Evolutionary conservation across 2,329 filamentous ascomycete genomes (phyloP), one percentile per base, ranked within the genome.

Genomic region (Penicillium psychrosexuale): DNA sequence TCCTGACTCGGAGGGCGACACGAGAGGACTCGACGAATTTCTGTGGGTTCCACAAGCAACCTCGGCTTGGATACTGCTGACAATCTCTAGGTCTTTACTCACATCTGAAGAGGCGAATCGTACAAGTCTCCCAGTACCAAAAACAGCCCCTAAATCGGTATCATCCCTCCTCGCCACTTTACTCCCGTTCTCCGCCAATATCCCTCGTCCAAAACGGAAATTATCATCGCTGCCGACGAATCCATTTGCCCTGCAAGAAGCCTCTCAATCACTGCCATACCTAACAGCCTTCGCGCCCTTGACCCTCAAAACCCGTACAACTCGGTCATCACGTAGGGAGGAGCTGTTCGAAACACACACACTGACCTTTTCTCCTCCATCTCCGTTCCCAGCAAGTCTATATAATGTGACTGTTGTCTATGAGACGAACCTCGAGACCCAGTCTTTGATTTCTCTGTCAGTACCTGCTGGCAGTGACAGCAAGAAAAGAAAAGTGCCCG

Each of bases 261-360:
- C 61, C 22, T 58, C 64, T 0, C 83, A 91, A 56, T 83, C 88
- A 47, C 73, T 88, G 2, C 84, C 87, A 0, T 91, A 87, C 60
- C 78, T 92, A 0, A 82, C 87, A 43, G 78, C 87, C 8, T 91
- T 94, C 63, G 88, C 84, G 0, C 84, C 87, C 0, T 79, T 94
- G 13, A 77, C 77, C 0, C 85, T 89, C 54, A 65, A 58, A 6
- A 55, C 69, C 13, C 64, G 68, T 31, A 72, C 68, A 27, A 66
- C 54, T n/a, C 62, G 64, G 9, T 57, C 66, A 8, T 55, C 62
- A 8, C 55, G 63, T 22, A 45, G 60, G 5, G 53, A 57, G 13
- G 44, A 46, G 9, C 49, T 73, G 9, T 55, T 64, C 3, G 72
- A 75, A 56, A 71, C 56, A 37, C 72, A 75, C 57, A 65, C 65